A percentile compares a stretch with the other conserved stretches of the same genome.
phyloP scores from a whole-genome alignment of 345 rosid genomes.

The Odontarrhena argentea region DNA sequence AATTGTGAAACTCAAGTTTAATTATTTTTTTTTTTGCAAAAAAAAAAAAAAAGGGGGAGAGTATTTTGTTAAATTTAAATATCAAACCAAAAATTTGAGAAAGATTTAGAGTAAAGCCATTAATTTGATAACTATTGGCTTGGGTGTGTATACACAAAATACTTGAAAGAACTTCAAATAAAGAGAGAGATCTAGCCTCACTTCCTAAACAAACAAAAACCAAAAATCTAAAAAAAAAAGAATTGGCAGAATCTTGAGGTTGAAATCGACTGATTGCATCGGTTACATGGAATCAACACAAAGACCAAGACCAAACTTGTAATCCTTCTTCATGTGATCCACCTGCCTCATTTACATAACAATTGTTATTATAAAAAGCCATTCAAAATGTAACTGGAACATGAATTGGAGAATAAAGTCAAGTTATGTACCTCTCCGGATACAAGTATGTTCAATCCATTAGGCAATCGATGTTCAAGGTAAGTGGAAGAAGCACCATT shows the following conservation, averaged over 20 bases:
- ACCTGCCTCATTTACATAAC: constrained; percentile 52
- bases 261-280: not conserved
- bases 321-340: constrained; percentile 84
- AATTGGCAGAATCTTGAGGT: not conserved
- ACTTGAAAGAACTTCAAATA: not conserved
- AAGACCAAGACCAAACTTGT: constrained; percentile 89
- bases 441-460: constrained; percentile 71
- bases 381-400: not conserved
- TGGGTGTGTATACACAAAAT: no score
- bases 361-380: not conserved
- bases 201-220: not conserved
- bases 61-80: no score
- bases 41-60: no score
- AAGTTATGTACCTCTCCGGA: constrained; percentile 75
- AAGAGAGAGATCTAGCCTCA: not conserved
- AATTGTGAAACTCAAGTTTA: no score
- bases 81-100: no score
- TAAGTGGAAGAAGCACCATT: constrained; percentile 68
- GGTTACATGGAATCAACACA: constrained; percentile 36
- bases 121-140: no score
- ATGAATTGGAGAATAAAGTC: constrained; percentile 2
- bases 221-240: not conserved
- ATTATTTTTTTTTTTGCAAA: no score
- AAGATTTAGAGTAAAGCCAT: no score
- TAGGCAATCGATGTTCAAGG: constrained; percentile 72